Percentiles rank a stretch among this genome's conserved stretches.
Evolutionary conservation across 2,329 filamentous ascomycete genomes (phyloP).

Genomic region (Calonectria pseudoturangicola): DNA sequence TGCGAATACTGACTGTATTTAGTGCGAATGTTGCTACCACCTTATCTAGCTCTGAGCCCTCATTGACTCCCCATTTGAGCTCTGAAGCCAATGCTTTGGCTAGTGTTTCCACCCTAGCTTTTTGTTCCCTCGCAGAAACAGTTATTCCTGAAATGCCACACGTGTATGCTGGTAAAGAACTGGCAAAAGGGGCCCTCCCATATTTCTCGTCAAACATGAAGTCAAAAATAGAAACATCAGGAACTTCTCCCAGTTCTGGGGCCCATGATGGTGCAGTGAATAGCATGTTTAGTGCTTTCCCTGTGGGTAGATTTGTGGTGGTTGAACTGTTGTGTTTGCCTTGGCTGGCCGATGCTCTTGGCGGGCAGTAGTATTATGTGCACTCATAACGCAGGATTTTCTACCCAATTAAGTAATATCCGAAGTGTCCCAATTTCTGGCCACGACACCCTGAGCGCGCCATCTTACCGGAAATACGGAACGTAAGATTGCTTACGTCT

Average conservation of each 20-base stretch:
- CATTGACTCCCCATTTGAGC: neutral
- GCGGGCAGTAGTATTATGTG: too few relatives aligned
- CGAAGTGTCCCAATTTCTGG: too few relatives aligned
- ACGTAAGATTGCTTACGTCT: too few relatives aligned
- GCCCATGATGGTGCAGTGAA: neutral
- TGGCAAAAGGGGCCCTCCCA: neutral
- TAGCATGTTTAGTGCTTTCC: neutral
- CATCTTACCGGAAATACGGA: too few relatives aligned
- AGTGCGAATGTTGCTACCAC: neutral
- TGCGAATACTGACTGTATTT: neutral
- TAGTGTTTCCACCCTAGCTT: neutral
- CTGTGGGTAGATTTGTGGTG: neutral
- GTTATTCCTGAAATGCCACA: neutral
- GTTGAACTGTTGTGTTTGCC: too few relatives aligned
- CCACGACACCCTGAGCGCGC: too few relatives aligned
- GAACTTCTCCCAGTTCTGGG: neutral
- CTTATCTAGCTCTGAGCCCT: constrained; percentile 7
- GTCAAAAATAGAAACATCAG: constrained; percentile 1
- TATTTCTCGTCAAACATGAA: constrained; percentile 15
- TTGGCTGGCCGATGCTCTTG: too few relatives aligned
- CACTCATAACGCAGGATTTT: too few relatives aligned
- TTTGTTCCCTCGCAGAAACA: neutral
- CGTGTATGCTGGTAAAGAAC: neutral
- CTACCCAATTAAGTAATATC: too few relatives aligned
- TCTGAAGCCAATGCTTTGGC: neutral